phyloP scores from a whole-genome alignment of 2,329 filamentous ascomycete genomes.

The Fusarium lyarnte region DNA sequence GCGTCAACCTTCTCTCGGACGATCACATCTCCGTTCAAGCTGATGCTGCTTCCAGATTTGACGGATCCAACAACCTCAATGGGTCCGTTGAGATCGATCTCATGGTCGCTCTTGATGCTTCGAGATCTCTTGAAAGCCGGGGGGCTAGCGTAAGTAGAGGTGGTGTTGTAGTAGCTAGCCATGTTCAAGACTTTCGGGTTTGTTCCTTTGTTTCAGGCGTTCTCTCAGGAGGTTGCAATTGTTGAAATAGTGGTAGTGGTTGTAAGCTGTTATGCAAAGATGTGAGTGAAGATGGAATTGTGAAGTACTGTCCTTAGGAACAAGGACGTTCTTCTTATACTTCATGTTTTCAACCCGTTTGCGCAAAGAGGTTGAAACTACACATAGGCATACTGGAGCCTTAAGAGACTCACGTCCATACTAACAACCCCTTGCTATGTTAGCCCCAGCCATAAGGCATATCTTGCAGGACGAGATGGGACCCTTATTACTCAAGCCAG shows the following conservation, averaged over 20 bases:
- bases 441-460: constrained; percentile 32
- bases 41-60: constrained; percentile 56
- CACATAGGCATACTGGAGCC: constrained; percentile 21
- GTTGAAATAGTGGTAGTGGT: background rate
- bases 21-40: constrained; percentile 55
- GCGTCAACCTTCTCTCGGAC: constrained; percentile 58
- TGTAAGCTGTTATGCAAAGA: background rate
- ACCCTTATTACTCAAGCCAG: constrained; percentile 19
- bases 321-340: constrained; percentile 30
- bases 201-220: background rate
- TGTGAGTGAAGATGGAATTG: constrained; percentile 2
- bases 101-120: constrained; percentile 55
- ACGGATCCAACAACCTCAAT: constrained; percentile 60
- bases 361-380: constrained; percentile 23
- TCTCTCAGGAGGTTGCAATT: background rate
- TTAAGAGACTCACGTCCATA: constrained; percentile 1
- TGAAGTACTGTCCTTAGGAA: constrained; percentile 19
- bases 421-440: constrained; percentile 1
- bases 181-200: constrained; percentile 24
- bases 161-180: constrained; percentile 42
- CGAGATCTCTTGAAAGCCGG: constrained; percentile 46
- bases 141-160: constrained; percentile 34
- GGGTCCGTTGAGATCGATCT: constrained; percentile 54
- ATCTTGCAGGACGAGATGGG: constrained; percentile 4
- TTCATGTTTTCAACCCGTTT: constrained; percentile 15